Base-by-base conservation (phyloP, 371 early-diverging fungal species). In the Mortierella sp. region DNA sequence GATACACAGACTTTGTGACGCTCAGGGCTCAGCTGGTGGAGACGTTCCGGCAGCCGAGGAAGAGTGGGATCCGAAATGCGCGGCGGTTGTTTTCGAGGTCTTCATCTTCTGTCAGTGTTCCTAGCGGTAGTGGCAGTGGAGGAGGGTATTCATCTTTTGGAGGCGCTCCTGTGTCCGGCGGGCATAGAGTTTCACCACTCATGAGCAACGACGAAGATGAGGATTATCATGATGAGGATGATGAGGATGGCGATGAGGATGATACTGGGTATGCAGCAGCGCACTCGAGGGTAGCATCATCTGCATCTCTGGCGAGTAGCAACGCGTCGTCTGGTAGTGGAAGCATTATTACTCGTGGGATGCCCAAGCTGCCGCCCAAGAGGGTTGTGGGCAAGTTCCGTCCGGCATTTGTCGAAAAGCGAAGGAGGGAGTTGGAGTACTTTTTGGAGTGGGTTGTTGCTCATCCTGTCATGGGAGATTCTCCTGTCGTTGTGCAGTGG, bases 381-480 rank as follows among this genome's bases (percentile, higher is more conserved):
- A 78, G 76, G 47, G 80, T 84, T 2, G 79, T 84, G 24, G 85
- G 85, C 24, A 84, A 81, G 76, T 84, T 84, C 34, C 58, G 79
- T 10, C 85, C 85, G 3, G 81, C 81, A 8, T 84, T 84, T 79
- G 72, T 84, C 55, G 85, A 84, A 63, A 81, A 79, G 60, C 76
- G 85, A 42, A 79, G 85, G 26, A 63, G 85, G 13, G 85, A 84
- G 44, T 70, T 84, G 21, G 81, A 84, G 72, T 84, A 84, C 75
- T 84, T 84, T 74, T 74, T 84, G 57, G 81, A 84, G 31, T 84
- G 85, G 85, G 78, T 84, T 10, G 81, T 84, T 21, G 85, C 85
- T 10, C 85, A 84, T 65, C 85, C 85, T 0, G 55, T 81, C 28
- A 74, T 84, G 38, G 85, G 85, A 0, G 81, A 81, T 63, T 84